A percentile compares a stretch with the other conserved stretches of the same genome.
Conservation (phyloP, 2,329 filamentous ascomycete genomes). For the Torrubiella hemipterigena region DNA sequence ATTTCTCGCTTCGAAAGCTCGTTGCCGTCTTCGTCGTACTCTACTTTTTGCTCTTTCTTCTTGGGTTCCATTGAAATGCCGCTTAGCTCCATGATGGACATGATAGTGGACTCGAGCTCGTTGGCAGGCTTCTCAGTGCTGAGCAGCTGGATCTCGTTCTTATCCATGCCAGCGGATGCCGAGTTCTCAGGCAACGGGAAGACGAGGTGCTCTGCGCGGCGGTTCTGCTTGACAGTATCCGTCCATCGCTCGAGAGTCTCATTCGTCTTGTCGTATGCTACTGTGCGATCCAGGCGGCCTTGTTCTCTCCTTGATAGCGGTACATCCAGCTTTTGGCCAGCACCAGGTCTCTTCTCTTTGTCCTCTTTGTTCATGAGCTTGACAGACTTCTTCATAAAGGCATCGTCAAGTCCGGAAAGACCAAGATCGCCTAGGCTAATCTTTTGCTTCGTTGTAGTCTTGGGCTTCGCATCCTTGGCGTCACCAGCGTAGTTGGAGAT, state of each 20-base stretch:
- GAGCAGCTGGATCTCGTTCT: constrained; percentile 53
- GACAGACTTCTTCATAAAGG: constrained; percentile 64
- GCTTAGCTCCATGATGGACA: constrained; percentile 81
- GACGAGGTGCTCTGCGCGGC: constrained; percentile 76
- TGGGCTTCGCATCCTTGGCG: constrained; percentile 33
- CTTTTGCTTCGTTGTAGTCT: constrained; percentile 44
- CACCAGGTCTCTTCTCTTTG: constrained; percentile 32
- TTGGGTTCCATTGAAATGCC: constrained; percentile 49
- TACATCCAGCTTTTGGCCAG: constrained; percentile 60
- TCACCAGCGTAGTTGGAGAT: constrained; percentile 57
- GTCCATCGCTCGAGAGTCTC: constrained; percentile 85
- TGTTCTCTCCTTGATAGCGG: constrained; percentile 80
- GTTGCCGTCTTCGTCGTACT: constrained; percentile 59
- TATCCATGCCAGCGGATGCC: constrained; percentile 45
- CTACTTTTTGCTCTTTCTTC: constrained; percentile 39
- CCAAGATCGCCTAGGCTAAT: constrained; percentile 65
- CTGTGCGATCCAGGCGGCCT: constrained; percentile 67
- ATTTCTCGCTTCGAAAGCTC: constrained; percentile 60
- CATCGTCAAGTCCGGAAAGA: constrained; percentile 59
- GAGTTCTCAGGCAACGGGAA: constrained; percentile 75
- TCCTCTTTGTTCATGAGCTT: constrained; percentile 60
- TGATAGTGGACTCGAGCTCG: constrained; percentile 75
- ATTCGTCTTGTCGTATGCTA: constrained; percentile 82
- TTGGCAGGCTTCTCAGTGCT: constrained; percentile 54
- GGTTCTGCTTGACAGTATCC: constrained; percentile 89